A percentile compares a stretch with the other conserved stretches of the same genome.
These are phyloP conservation scores for Neurospora sp. DNA, from an alignment of 495 filamentous ascomycete species.

Conservation along the genomic window DNA sequence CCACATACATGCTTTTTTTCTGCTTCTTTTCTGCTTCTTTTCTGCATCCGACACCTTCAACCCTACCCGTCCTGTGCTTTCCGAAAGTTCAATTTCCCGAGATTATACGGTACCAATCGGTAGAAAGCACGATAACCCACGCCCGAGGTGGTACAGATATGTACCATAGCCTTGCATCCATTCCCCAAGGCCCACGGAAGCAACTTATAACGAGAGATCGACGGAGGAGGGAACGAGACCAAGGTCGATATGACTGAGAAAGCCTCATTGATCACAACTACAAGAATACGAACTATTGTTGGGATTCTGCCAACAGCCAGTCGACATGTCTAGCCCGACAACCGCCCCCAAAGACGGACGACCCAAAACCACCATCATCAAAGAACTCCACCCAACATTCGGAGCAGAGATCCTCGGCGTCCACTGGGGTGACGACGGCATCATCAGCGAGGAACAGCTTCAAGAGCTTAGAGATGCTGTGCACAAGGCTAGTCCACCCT, in stretches of 20 bases:
- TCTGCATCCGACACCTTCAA: too few species aligned
- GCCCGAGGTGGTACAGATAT: not conserved
- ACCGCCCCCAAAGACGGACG: conserved; percentile 14
- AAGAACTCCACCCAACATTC: conserved; percentile 43
- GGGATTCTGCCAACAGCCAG: not conserved
- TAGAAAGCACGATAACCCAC: not conserved
- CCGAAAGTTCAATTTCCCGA: too few species aligned
- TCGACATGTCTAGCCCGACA: not conserved
- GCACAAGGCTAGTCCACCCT: conserved; percentile 29
- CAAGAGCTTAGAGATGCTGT: conserved; percentile 37
- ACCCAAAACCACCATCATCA: conserved; percentile 30
- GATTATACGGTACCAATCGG: too few species aligned
- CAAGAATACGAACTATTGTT: not conserved
- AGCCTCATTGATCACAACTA: not conserved
- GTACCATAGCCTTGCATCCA: not conserved
- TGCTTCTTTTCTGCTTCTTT: too few species aligned
- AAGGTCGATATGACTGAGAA: not conserved
- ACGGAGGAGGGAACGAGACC: too few species aligned
- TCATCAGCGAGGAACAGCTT: conserved; percentile 36
- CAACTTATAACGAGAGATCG: not conserved
- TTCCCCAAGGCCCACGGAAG: not conserved
- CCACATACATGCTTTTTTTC: too few species aligned
- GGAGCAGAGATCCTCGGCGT: conserved; percentile 44
- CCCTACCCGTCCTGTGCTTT: too few species aligned
- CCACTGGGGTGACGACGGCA: conserved; percentile 25